Evolutionary conservation across 2,329 filamentous ascomycete genomes (phyloP).

Genomic region (Dendryphion nanum): DNA sequence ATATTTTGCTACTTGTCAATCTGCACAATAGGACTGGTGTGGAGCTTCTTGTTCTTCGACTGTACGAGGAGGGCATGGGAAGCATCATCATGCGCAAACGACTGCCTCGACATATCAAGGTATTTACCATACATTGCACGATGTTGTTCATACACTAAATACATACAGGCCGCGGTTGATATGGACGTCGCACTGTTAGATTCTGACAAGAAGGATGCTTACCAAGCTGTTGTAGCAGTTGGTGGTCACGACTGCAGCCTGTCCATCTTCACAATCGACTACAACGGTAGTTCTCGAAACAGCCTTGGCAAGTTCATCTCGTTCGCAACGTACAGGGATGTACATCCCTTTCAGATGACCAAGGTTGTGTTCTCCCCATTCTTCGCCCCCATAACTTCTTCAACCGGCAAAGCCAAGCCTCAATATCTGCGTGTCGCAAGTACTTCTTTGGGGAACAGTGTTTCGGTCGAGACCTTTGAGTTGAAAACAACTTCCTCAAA

Average conservation of each 20-base stretch:
- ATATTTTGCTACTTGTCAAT: slow-evolving; percentile 58
- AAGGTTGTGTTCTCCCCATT: slow-evolving; percentile 50
- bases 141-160: no score
- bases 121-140: no score
- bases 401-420: slow-evolving; percentile 36
- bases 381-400: slow-evolving; percentile 33
- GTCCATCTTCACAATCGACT: slow-evolving; percentile 74
- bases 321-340: slow-evolving; percentile 54
- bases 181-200: slow-evolving; percentile 73
- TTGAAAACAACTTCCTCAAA: slow-evolving; percentile 54
- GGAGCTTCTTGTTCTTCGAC: slow-evolving; percentile 45
- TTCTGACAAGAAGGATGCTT: slow-evolving; percentile 58
- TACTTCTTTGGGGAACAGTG: slow-evolving; percentile 75
- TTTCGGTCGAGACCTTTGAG: slow-evolving; percentile 76
- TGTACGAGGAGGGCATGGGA: slow-evolving; percentile 54
- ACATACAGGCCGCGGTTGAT: slow-evolving; percentile 72
- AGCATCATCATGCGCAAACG: slow-evolving; percentile 53
- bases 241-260: slow-evolving; percentile 79
- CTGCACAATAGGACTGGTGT: slow-evolving; percentile 54
- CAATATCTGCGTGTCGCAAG: slow-evolving; percentile 76
- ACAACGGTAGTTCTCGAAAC: slow-evolving; percentile 50
- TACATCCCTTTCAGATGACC: slow-evolving; percentile 60
- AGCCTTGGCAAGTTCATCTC: slow-evolving; percentile 49
- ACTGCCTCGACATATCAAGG: slow-evolving; percentile 68
- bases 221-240: slow-evolving; percentile 78